These are phyloP conservation scores for Echria macrotheca DNA, from an alignment of 495 filamentous ascomycete genomes.

Conservation along the genomic window DNA sequence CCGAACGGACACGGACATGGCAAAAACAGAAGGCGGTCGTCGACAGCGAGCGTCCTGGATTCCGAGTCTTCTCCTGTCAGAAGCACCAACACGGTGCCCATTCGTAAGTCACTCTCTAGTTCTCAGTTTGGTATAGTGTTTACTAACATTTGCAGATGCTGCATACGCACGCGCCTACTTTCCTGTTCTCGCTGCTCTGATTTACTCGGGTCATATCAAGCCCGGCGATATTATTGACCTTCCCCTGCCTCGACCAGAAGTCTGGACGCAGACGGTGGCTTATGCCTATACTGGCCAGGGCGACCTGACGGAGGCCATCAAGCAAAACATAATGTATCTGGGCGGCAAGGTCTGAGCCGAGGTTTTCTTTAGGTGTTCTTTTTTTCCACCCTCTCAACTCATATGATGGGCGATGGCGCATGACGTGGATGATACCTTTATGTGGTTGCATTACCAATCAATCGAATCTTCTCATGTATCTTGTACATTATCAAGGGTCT, in stretches of 20 bases:
- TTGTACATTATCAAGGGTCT: slow-evolving; percentile 1
- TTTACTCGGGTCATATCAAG: slow-evolving; percentile 44
- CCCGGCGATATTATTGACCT: slow-evolving; percentile 50
- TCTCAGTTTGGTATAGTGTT: too few species aligned
- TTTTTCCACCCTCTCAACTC: too few species aligned
- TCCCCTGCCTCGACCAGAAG: slow-evolving; percentile 49
- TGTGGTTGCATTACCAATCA: too few species aligned
- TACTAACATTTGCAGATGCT: slow-evolving; percentile 33
- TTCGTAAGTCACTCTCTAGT: slow-evolving; percentile 37
- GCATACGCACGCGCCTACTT: slow-evolving; percentile 44
- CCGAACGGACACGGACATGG: not conserved
- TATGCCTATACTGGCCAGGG: slow-evolving; percentile 49
- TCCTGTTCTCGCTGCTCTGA: slow-evolving; percentile 47
- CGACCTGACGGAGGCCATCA: slow-evolving; percentile 39
- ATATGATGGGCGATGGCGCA: too few species aligned
- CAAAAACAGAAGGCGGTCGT: slow-evolving; percentile 10
- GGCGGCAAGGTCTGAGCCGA: slow-evolving; percentile 39
- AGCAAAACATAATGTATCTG: slow-evolving; percentile 49
- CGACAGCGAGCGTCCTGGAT: slow-evolving; percentile 1
- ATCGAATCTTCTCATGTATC: not conserved
- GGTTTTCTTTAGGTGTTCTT: not conserved
- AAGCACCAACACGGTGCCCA: slow-evolving; percentile 36
- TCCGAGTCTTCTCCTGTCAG: slow-evolving; percentile 12
- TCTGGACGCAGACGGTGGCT: slow-evolving; percentile 44
- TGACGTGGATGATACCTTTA: too few species aligned